Conservation (phyloP, 2,329 filamentous ascomycete species). For the Sporothrix pseudoabietina region DNA sequence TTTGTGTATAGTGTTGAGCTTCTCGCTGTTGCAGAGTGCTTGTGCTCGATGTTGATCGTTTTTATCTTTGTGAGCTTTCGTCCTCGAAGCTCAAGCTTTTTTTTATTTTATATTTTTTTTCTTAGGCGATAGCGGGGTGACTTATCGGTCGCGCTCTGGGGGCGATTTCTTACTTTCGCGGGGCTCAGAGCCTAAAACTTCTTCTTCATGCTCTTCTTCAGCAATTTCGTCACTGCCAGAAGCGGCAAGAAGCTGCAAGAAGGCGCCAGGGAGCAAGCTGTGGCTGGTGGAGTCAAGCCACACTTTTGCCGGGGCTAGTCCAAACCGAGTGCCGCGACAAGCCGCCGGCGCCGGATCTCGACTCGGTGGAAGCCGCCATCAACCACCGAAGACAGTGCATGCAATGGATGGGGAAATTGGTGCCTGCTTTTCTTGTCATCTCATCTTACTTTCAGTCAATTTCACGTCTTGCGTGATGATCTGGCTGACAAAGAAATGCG, state of each 20-base stretch:
- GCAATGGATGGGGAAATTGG: neutral
- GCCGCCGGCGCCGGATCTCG: neutral
- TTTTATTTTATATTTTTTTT: neutral
- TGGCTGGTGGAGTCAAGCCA: conserved; percentile 5
- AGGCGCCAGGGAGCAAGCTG: neutral
- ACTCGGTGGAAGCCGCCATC: neutral
- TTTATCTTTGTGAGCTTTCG: neutral
- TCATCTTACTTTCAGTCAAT: neutral
- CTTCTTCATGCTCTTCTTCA: neutral
- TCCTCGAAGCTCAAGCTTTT: neutral
- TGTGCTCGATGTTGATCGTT: conserved; percentile 12
- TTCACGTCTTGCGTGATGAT: neutral
- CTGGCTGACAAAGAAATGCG: neutral
- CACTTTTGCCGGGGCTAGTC: neutral
- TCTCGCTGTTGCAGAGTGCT: neutral
- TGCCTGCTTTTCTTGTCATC: neutral
- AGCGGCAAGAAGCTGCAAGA: conserved; percentile 29
- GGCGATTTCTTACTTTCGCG: neutral
- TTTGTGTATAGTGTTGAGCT: neutral
- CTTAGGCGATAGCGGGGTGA: neutral
- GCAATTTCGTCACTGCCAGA: conserved; percentile 22
- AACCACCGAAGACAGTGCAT: neutral
- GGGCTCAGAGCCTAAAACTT: conserved; percentile 9
- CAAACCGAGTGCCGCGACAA: neutral
- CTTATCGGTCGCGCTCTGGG: neutral